A percentile compares a stretch with the other conserved stretches of the same genome.
These are phyloP conservation scores for Helminthosporium solani DNA, from an alignment of 2,329 filamentous ascomycete species.

Conservation along the genomic window DNA sequence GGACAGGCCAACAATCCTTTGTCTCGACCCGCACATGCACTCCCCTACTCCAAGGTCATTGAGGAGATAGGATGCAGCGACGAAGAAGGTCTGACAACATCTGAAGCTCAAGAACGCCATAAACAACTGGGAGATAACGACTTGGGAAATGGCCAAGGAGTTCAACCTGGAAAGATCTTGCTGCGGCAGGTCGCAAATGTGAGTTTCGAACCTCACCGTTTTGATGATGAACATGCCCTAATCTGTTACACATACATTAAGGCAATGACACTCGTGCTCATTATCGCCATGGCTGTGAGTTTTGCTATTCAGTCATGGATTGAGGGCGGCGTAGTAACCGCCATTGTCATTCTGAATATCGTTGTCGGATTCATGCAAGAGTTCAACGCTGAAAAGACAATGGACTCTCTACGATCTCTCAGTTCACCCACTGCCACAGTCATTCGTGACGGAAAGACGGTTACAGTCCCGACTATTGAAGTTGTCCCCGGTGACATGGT, in stretches of 20 bases:
- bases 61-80: conserved; percentile 62
- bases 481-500: conserved; percentile 69
- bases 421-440: conserved; percentile 49
- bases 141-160: conserved; percentile 66
- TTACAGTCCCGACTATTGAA: conserved; percentile 56
- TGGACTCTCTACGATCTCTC: conserved; percentile 50
- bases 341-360: conserved; percentile 49
- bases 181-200: conserved; percentile 74
- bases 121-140: conserved; percentile 67
- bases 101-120: conserved; percentile 60
- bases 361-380: conserved; percentile 50
- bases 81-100: conserved; percentile 60
- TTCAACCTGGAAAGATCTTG: conserved; percentile 71
- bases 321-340: conserved; percentile 51
- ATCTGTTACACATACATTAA: background rate
- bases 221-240: background rate
- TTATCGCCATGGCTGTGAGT: conserved; percentile 51
- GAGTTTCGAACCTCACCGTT: conserved; percentile 46
- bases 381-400: conserved; percentile 51
- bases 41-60: conserved; percentile 54
- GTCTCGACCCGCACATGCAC: conserved; percentile 62
- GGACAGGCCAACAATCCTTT: conserved; percentile 56
- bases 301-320: conserved; percentile 51
- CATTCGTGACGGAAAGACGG: conserved; percentile 56
- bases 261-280: conserved; percentile 35